phyloP scores from a whole-genome alignment of 352 stramenopile genomes.

The Phytophthora syringae region DNA sequence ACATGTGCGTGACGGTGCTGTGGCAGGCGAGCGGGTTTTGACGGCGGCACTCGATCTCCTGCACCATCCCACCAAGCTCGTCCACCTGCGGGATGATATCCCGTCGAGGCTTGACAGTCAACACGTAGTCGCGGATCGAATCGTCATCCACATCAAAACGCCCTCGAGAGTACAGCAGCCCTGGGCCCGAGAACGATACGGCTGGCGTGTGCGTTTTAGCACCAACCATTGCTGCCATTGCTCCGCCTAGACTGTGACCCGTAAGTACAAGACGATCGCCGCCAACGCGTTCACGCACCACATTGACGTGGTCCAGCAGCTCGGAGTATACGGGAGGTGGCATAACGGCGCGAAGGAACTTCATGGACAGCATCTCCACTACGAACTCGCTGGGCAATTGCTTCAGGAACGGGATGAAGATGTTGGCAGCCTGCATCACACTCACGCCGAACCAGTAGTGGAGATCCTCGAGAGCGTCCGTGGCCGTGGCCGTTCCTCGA shows the following conservation, averaged over 20 bases:
- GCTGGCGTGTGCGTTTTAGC: constrained; percentile 81
- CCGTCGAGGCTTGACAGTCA: constrained; percentile 82
- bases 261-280: constrained; percentile 78
- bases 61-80: constrained; percentile 84
- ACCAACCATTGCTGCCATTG: constrained; percentile 88
- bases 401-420: constrained; percentile 89
- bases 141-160: constrained; percentile 75
- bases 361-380: constrained; percentile 86
- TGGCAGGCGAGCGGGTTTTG: constrained; percentile 84
- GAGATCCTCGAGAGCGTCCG: constrained; percentile 85
- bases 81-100: constrained; percentile 87
- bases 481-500: constrained; percentile 81
- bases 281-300: constrained; percentile 69
- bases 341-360: constrained; percentile 71
- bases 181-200: constrained; percentile 84
- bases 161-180: constrained; percentile 79
- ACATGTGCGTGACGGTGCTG: constrained; percentile 86
- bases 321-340: constrained; percentile 80
- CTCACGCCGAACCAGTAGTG: constrained; percentile 90
- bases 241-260: constrained; percentile 82
- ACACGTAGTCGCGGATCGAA: constrained; percentile 84
- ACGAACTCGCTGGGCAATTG: constrained; percentile 81
- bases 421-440: constrained; percentile 88
- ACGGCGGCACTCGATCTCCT: constrained; percentile 86
- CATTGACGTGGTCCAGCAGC: constrained; percentile 67